phyloP scores from a whole-genome alignment of 768 basidiomycete genomes.

The Russula lepida region DNA sequence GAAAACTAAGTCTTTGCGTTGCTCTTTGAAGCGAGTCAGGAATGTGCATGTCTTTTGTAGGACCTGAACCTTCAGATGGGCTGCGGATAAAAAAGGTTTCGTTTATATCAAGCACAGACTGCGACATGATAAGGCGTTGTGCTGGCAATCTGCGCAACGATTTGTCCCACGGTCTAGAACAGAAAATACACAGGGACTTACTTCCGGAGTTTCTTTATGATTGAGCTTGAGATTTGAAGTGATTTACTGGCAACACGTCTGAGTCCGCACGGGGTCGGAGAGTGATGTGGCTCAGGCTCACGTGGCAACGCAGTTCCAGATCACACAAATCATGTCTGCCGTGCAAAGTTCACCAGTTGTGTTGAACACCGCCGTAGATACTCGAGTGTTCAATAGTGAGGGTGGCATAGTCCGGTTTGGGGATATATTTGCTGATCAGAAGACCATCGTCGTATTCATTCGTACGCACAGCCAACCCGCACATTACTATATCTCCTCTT shows the following conservation, averaged over 20 bases:
- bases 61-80: conserved; percentile 8
- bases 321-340: conserved; percentile 13
- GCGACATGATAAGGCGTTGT: conserved; percentile 1
- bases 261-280: too few relatives aligned
- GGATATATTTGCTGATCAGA: conserved; percentile 12
- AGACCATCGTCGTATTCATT: conserved; percentile 13
- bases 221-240: not conserved
- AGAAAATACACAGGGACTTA: not conserved
- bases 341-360: not conserved
- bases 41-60: not conserved
- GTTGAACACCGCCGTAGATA: not conserved
- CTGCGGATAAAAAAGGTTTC: not conserved
- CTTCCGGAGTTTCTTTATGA: not conserved
- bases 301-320: not conserved
- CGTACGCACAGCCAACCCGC: conserved; percentile 2
- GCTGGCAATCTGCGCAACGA: not conserved
- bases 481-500: not conserved
- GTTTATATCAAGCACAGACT: not conserved
- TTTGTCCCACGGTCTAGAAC: not conserved
- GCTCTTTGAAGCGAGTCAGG: conserved; percentile 39
- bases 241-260: too few relatives aligned
- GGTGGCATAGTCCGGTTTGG: conserved; percentile 14
- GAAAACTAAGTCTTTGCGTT: conserved; percentile 56
- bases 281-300: too few relatives aligned
- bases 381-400: conserved; percentile 5